Evolutionary conservation across 352 stramenopile genomes (phyloP).

Genomic region (Phytophthora ramorum): DNA sequence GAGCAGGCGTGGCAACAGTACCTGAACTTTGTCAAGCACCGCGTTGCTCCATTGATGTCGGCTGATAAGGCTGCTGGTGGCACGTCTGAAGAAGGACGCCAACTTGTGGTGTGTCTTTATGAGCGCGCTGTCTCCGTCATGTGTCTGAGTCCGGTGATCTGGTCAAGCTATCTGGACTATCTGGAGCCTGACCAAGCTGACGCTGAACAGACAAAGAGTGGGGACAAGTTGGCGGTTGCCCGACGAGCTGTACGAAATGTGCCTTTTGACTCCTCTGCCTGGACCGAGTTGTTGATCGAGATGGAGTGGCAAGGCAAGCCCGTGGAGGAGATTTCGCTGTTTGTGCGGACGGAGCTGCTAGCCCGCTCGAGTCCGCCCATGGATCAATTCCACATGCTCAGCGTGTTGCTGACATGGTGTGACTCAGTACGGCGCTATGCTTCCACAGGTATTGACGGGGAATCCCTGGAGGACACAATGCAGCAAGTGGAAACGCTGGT

Average conservation of each 20-base stretch:
- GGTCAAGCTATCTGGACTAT: constrained; percentile 62
- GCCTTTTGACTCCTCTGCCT: constrained; percentile 66
- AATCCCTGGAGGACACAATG: constrained; percentile 13
- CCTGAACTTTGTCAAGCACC: constrained; percentile 68
- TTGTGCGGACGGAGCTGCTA: constrained; percentile 42
- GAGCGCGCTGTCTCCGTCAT: constrained; percentile 61
- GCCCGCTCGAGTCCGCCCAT: constrained; percentile 47
- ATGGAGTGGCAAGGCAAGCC: constrained; percentile 43
- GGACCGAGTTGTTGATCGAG: constrained; percentile 60
- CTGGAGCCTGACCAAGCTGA: constrained; percentile 17
- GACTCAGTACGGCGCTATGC: constrained; percentile 44
- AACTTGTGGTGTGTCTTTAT: constrained; percentile 55
- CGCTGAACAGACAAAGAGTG: neutral
- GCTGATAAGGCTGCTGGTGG: constrained; percentile 5
- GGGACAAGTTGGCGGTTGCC: constrained; percentile 31
- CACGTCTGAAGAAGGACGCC: constrained; percentile 4
- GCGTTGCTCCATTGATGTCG: constrained; percentile 46
- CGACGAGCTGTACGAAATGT: constrained; percentile 68
- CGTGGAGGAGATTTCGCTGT: constrained; percentile 23
- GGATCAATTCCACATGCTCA: constrained; percentile 62
- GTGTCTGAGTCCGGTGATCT: constrained; percentile 66
- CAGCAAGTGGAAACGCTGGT: constrained; percentile 33
- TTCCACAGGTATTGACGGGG: constrained; percentile 9
- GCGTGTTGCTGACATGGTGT: constrained; percentile 57
- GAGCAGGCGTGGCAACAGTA: constrained; percentile 63